Base-by-base conservation (phyloP, 345 rosid genomes). In the Corchorus olitorius region DNA sequence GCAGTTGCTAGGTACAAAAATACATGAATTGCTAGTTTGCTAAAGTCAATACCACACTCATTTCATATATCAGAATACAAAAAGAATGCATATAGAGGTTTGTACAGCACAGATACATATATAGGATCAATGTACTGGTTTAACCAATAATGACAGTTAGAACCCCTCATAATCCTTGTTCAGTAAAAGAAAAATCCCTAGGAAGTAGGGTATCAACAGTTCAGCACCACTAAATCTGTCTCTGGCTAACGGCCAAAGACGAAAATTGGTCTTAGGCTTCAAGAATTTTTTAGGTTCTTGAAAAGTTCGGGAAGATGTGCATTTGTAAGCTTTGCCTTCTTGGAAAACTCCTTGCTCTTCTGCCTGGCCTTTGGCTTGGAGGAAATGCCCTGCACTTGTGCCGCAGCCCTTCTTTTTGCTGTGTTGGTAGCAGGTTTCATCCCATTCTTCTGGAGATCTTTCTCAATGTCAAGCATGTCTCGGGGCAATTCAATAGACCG, bases 361-460 rank as follows among this genome's bases (percentile, higher is more conserved):
- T 93, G 90, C 90, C 87, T 90, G 8, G 72, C 68, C 74, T 88
- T 90, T 17, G 83, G 84, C 84, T 89, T 88, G 16, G 84, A n/a
- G 3, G 85, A 64, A 73, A 89, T 82, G 61, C 97, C 91, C 54
- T 85, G 89, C 43, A 83, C 77, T 83, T 88, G 91, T 12, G 89
- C 93, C 7, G 96, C 90, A 46, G 93, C 97, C 70, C 96, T 87
- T 82, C 96, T 92, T 87, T 85, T 78, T 0, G 89, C 86, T 8
- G 94, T 95, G 83, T 93, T 88, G n/a, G 89, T 92, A 1, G 89
- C 92, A 2, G 96, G 98, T 77, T 92, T 92, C 92, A 95, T 87
- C 9, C 94, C 97, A 5, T 84, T 89, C 86, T 83, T 89, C 70
- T 75, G 87, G 15, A 93, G 90, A 76, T 92, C 94, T 81, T 88